Evolutionary conservation across 2,329 filamentous ascomycete genomes (phyloP).

Genomic region (Alternaria angustiovoidea): DNA sequence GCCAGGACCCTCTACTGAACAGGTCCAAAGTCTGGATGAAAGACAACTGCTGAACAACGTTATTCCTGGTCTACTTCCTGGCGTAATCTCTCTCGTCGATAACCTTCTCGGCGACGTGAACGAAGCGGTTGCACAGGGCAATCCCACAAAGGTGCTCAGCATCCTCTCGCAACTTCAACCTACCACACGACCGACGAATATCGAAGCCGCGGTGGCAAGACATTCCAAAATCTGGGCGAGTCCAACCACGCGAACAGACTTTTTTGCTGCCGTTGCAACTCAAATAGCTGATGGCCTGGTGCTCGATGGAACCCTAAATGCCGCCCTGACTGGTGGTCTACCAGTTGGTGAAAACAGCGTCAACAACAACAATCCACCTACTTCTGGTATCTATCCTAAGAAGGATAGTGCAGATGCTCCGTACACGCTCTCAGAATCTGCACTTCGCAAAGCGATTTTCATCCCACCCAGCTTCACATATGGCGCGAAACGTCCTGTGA

Average conservation of each 20-base stretch:
- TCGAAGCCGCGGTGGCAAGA: constrained; percentile 17
- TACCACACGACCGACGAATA: constrained; percentile 24
- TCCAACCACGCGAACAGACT: constrained; percentile 23
- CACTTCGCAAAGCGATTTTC: constrained; percentile 61
- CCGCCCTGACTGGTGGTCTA: constrained; percentile 20
- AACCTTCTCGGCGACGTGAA: constrained; percentile 23
- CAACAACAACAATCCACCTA: constrained; percentile 34
- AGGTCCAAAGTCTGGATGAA: constrained; percentile 14
- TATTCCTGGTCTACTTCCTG: constrained; percentile 10
- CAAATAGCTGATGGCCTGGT: constrained; percentile 31
- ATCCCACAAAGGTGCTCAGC: constrained; percentile 18
- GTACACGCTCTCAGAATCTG: constrained; percentile 58
- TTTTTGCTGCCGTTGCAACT: constrained; percentile 30
- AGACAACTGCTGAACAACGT: constrained; percentile 20
- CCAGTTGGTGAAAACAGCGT: constrained; percentile 32
- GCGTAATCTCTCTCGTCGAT: constrained; percentile 13
- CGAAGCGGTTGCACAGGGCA: constrained; percentile 22
- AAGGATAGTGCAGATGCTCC: constrained; percentile 54
- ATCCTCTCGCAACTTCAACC: constrained; percentile 27
- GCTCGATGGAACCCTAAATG: constrained; percentile 26
- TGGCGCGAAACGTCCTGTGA: constrained; percentile 57
- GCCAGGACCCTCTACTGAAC: neutral
- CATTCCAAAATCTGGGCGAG: constrained; percentile 28
- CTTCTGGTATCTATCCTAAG: constrained; percentile 50
- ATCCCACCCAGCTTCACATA: constrained; percentile 58